phyloP scores from a whole-genome alignment of 768 basidiomycete genomes.

The Boletus reticulatus region DNA sequence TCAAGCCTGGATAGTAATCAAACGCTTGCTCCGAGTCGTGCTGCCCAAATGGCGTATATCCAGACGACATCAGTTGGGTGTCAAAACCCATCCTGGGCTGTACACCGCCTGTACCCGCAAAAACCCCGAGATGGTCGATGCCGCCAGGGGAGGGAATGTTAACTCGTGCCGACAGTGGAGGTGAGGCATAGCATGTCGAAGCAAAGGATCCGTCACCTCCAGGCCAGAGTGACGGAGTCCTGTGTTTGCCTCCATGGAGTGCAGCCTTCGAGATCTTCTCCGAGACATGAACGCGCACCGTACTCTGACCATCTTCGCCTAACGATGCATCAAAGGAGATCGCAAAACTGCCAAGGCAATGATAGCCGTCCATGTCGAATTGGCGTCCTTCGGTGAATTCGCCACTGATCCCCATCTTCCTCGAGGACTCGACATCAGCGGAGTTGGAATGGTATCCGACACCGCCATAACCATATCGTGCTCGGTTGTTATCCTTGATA shows the following conservation, averaged over 20 bases:
- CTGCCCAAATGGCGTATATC: conserved; percentile 32
- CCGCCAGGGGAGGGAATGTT: conserved; percentile 34
- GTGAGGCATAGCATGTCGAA: conserved; percentile 23
- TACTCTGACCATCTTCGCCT: conserved; percentile 66
- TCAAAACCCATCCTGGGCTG: conserved; percentile 26
- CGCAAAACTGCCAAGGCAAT: conserved; percentile 54
- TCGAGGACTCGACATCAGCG: conserved; percentile 33
- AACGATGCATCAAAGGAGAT: conserved; percentile 72
- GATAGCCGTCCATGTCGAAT: conserved; percentile 44
- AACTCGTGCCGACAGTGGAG: conserved; percentile 40
- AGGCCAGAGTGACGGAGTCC: conserved; percentile 25
- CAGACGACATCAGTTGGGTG: conserved; percentile 18
- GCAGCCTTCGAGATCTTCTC: conserved; percentile 32
- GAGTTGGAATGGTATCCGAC: conserved; percentile 49
- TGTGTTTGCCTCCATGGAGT: conserved; percentile 16
- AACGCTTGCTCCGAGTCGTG: conserved; percentile 25
- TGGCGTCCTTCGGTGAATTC: conserved; percentile 48
- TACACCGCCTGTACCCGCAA: conserved; percentile 51
- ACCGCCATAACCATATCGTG: conserved; percentile 33
- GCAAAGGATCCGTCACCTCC: conserved; percentile 18
- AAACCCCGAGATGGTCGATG: conserved; percentile 46
- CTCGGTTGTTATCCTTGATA: conserved; percentile 57
- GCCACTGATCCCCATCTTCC: conserved; percentile 32
- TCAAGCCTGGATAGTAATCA: conserved; percentile 28
- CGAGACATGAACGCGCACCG: conserved; percentile 67